A percentile compares a stretch with the other conserved stretches of the same genome.
These are phyloP conservation scores for Trichoderma brevicompactum DNA, from an alignment of 2,329 filamentous ascomycete genomes.

Conservation along the genomic window DNA sequence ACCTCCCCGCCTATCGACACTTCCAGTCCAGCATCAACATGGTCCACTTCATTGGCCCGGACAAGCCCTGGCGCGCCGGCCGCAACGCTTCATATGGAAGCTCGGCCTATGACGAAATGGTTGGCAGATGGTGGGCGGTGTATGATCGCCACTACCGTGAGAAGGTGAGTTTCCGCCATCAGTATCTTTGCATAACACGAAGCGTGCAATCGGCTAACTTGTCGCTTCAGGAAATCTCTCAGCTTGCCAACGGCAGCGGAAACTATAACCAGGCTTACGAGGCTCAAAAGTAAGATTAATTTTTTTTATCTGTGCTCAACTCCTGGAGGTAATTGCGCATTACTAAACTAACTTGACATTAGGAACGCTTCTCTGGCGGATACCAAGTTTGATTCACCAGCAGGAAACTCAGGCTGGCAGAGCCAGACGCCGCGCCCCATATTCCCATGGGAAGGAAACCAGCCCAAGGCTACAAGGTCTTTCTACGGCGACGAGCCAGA, in stretches of 20 bases:
- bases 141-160: conserved; percentile 83
- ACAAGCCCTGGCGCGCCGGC: conserved; percentile 84
- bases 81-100: conserved; percentile 58
- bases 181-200: not conserved
- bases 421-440: conserved; percentile 81
- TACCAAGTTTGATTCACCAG: conserved; percentile 81
- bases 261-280: conserved; percentile 49
- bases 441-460: conserved; percentile 87
- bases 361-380: conserved; percentile 67
- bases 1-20: conserved; percentile 91
- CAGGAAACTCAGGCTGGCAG: conserved; percentile 81
- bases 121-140: conserved; percentile 90
- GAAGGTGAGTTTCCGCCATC: conserved; percentile 46
- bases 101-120: conserved; percentile 78
- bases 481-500: conserved; percentile 49
- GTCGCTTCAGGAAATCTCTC: conserved; percentile 21
- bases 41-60: conserved; percentile 90
- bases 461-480: conserved; percentile 64
- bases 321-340: not conserved
- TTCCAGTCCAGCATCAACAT: conserved; percentile 88
- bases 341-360: conserved; percentile 31
- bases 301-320: not conserved
- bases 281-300: conserved; percentile 54
- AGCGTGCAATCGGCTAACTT: not conserved
- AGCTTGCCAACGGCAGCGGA: conserved; percentile 27